Conservation (phyloP, 306 rosid genomes). For the Gleditsia sinensis region DNA sequence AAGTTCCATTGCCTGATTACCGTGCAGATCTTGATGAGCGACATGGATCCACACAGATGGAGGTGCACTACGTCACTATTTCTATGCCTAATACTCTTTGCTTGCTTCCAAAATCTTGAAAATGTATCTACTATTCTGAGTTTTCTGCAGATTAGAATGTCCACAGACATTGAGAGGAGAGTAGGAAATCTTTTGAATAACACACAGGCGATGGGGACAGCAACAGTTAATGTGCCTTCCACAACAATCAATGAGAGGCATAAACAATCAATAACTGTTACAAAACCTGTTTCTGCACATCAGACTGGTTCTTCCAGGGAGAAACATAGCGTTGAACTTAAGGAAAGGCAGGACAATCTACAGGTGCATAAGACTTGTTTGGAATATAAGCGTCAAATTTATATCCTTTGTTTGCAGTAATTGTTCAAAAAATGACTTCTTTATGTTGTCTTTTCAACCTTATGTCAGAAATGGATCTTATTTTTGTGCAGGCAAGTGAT, state of each 20-base stretch:
- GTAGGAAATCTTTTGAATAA: constrained; percentile 79
- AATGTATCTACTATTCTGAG: constrained; percentile 1
- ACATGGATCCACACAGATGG: constrained; percentile 91
- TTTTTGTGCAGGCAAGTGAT: constrained; percentile 57
- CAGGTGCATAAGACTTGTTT: constrained; percentile 52
- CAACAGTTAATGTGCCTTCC: constrained; percentile 40
- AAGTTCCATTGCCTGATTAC: constrained; percentile 90
- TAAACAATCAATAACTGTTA: constrained; percentile 40
- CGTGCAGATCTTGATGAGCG: constrained; percentile 97
- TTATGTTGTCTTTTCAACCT: constrained; percentile 20
- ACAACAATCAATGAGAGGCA: constrained; percentile 44
- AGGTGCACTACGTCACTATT: constrained; percentile 51
- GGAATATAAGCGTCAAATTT: constrained; percentile 12
- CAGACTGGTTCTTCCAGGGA: constrained; percentile 57
- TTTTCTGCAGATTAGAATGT: constrained; percentile 77
- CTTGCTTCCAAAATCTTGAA: constrained; percentile 7
- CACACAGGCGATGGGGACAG: constrained; percentile 48
- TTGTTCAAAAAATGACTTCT: constrained; percentile 27
- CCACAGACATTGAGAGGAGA: constrained; percentile 75
- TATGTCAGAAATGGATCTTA: constrained; percentile 24
- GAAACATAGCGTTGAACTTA: constrained; percentile 67
- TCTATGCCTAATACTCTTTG: constrained; percentile 14
- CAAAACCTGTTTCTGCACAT: constrained; percentile 37
- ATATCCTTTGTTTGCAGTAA: neutral
- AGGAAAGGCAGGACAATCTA: constrained; percentile 68